A percentile compares a stretch with the other conserved stretches of the same genome.
phyloP scores from a whole-genome alignment of 768 basidiomycete species.

The Calvatia gigantea region DNA sequence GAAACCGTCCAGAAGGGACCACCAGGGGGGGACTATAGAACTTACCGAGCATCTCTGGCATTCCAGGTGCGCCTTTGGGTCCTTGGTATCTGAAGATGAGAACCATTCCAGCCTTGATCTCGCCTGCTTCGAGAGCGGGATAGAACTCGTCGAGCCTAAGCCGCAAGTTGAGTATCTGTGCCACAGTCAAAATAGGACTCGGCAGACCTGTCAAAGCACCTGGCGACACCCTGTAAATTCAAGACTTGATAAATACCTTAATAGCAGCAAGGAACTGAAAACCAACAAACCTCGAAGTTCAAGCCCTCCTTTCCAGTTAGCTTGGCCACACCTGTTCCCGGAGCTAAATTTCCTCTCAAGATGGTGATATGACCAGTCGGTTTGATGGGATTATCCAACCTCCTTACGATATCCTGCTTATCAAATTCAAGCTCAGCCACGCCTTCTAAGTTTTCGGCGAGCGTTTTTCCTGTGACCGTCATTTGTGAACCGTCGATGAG shows the following conservation, averaged over 20 bases:
- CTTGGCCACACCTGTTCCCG: slow-evolving; percentile 87
- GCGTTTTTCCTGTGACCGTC: slow-evolving; percentile 89
- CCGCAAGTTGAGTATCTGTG: background rate
- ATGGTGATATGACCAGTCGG: slow-evolving; percentile 84
- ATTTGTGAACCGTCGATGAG: slow-evolving; percentile 79
- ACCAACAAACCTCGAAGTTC: slow-evolving; percentile 61
- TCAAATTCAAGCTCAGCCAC: slow-evolving; percentile 68
- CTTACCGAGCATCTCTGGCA: slow-evolving; percentile 70
- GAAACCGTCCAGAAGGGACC: background rate
- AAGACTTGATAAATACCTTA: background rate
- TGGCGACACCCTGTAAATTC: slow-evolving; percentile 59
- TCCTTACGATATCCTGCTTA: slow-evolving; percentile 73
- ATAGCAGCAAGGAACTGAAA: background rate
- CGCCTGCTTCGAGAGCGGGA: slow-evolving; percentile 66
- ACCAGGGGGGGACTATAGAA: background rate
- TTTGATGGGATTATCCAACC: slow-evolving; percentile 79
- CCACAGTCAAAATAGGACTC: background rate
- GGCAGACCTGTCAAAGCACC: slow-evolving; percentile 69
- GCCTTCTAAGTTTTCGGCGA: slow-evolving; percentile 83
- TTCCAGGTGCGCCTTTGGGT: slow-evolving; percentile 88
- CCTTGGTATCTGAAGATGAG: slow-evolving; percentile 87
- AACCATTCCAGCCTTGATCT: slow-evolving; percentile 72
- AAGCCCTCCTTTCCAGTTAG: slow-evolving; percentile 91
- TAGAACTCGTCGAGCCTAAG: slow-evolving; percentile 66
- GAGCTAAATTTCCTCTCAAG: slow-evolving; percentile 84